Evolutionary conservation across 441 rosid genomes (phyloP), one percentile per base, ranked within the genome.

Genomic region (Jatropha multifida): DNA sequence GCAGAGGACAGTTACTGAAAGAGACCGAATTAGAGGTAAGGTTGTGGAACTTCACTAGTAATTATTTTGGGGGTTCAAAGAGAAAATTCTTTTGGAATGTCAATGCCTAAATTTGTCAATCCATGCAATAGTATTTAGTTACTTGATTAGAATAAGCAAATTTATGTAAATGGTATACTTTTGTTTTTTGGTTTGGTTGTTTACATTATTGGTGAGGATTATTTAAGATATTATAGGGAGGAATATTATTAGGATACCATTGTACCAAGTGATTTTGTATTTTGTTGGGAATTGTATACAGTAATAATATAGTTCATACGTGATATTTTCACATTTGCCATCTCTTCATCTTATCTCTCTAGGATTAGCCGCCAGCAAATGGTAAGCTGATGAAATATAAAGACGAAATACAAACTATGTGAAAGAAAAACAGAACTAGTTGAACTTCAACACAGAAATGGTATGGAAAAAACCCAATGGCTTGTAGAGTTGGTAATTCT

Each of bases 1-100:
- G 81, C 75, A 72, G 68, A 73, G 42, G 71, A 78, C 69, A 77
- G 58, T 56, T 74, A 44, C 72, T 74, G 78, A 75, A 77, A 78
- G 65, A 63, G 74, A 26, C 9, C 63, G 38, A 3, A 11, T 15
- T 11, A 1, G 41, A 26, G 44, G 63, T 20, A 7, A 51, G 65
- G 64, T 41, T 62, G n/a, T 46, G 69, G 76, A 66, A 44, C 27
- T 49, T 75, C 69, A 55, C 52, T 8, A 49, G 23, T 32, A 23
- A 41, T 54, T 2, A 12, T 23, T 62, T 72, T 55, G 68, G 51
- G 74, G 71, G 72, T 23, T 40, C 61, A 5, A 8, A 58, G 20
- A 26, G 73, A 11, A 27, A 76, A 67, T 70, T 40, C 69, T 67
- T 77, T 80, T 69, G 63, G 76, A 76, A 48, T 44, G 23, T 32